phyloP scores from a whole-genome alignment of 768 basidiomycete species.

The Chalciporus pseudorubinellus region DNA sequence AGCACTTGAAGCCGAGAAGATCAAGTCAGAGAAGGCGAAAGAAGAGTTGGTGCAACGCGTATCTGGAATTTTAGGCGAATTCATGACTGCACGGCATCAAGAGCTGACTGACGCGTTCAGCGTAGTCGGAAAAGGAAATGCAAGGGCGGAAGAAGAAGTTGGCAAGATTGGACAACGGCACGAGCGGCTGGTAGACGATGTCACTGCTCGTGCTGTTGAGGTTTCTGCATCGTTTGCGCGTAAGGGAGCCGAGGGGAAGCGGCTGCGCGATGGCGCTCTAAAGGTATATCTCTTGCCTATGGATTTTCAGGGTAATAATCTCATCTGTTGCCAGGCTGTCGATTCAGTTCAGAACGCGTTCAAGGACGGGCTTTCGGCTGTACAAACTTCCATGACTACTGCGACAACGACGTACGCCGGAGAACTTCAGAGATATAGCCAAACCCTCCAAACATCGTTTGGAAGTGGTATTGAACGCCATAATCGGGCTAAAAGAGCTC shows the following conservation, averaged over 20 bases:
- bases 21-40: constrained; percentile 63
- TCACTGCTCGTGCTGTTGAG: constrained; percentile 42
- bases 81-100: constrained; percentile 64
- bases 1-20: constrained; percentile 64
- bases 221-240: constrained; percentile 42
- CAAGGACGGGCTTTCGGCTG: constrained; percentile 40
- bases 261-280: constrained; percentile 53
- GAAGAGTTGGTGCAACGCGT: constrained; percentile 75
- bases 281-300: constrained; percentile 46
- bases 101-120: constrained; percentile 59
- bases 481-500: constrained; percentile 61
- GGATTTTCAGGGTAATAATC: background rate
- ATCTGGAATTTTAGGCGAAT: constrained; percentile 68
- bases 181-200: constrained; percentile 41
- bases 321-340: constrained; percentile 38
- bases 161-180: constrained; percentile 49
- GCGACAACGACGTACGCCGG: constrained; percentile 51
- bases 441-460: constrained; percentile 43
- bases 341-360: constrained; percentile 40
- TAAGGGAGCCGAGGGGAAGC: constrained; percentile 48
- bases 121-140: constrained; percentile 54
- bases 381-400: constrained; percentile 43
- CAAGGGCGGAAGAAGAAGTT: constrained; percentile 50
- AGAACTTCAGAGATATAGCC: constrained; percentile 49
- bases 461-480: constrained; percentile 61